Evolutionary conservation across 768 basidiomycete species (phyloP), one percentile per base, ranked within the genome.

Genomic region (Tulasnella sp.): DNA sequence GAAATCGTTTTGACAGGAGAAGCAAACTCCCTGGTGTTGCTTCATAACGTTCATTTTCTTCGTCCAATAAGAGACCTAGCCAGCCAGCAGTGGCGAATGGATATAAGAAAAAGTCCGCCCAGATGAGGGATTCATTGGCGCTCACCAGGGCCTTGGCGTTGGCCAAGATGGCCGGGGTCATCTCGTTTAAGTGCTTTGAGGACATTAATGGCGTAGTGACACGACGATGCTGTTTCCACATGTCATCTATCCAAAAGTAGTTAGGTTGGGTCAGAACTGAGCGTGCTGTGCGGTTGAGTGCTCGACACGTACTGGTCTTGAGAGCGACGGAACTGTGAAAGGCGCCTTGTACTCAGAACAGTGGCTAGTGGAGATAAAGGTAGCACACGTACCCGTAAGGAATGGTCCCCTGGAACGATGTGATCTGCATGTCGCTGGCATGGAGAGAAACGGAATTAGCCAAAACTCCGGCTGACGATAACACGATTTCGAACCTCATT

Each of bases 161-260:
- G 11, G 64, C 19, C 5, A 39, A 39, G 19, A 69, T 69, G 32
- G 35, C 40, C 3, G 67, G 67, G 9, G 67, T 69, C 42, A 69
- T 44, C 34, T 35, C 67, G 16, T 47, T 69, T n/a, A 69, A 39
- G 34, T 69, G 40, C 44, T 52, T 69, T 14, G 40, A 29, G 19
- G 67, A 44, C 67, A 69, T 69, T 4, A 69, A 19, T 36, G 67
- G 67, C 3, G 40, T 36, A 14, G 40, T 52, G 40, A 69, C 40
- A 52, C 67, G 67, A 17, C 67, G 67, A 44, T 69, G 67, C n/a
- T 32, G 17, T 32, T 34, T 40, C 67, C 67, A 69, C 40, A 69
- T 41, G 26, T 69, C 67, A 69, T 69, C 67, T 69, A 17, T 12
- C 42, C 12, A 29, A 40, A 65, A 65, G 12, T 36, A 17, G 42